Evolutionary conservation across 2,329 filamentous ascomycete genomes (phyloP).

Genomic region (Pestalotiopsis sp.): DNA sequence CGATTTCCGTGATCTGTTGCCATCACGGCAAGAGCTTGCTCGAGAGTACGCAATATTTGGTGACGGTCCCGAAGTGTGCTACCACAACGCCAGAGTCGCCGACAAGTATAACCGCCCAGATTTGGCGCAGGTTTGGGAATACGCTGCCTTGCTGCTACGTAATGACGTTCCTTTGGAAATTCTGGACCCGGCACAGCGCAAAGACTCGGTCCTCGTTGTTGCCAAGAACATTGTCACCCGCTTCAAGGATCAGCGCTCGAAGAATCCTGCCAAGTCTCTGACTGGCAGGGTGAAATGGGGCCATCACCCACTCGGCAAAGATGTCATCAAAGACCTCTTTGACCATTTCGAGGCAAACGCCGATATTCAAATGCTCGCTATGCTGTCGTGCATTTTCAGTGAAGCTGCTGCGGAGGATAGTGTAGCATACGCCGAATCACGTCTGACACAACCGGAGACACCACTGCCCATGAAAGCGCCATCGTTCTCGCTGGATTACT

Average conservation of each 20-base stretch:
- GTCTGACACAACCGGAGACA: slow-evolving; percentile 61
- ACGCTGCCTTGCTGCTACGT: slow-evolving; percentile 76
- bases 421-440: slow-evolving; percentile 60
- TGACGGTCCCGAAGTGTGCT: slow-evolving; percentile 78
- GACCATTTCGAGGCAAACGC: slow-evolving; percentile 63
- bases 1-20: slow-evolving; percentile 71
- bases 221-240: slow-evolving; percentile 63
- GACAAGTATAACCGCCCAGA: slow-evolving; percentile 71
- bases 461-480: slow-evolving; percentile 68
- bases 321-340: slow-evolving; percentile 66
- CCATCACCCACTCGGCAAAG: slow-evolving; percentile 63
- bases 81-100: slow-evolving; percentile 81
- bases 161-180: slow-evolving; percentile 75
- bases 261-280: slow-evolving; percentile 34
- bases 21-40: slow-evolving; percentile 77
- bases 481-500: slow-evolving; percentile 69
- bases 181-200: slow-evolving; percentile 54
- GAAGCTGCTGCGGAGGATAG: slow-evolving; percentile 60
- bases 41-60: slow-evolving; percentile 83
- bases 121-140: slow-evolving; percentile 80
- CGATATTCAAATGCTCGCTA: slow-evolving; percentile 72
- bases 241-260: slow-evolving; percentile 24
- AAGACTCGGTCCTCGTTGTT: slow-evolving; percentile 69
- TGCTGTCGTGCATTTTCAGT: slow-evolving; percentile 72
- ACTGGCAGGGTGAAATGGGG: slow-evolving; percentile 71